Conservation (phyloP, 192 early-diverging fungal genomes). For the Helicostylum pulchrum region DNA sequence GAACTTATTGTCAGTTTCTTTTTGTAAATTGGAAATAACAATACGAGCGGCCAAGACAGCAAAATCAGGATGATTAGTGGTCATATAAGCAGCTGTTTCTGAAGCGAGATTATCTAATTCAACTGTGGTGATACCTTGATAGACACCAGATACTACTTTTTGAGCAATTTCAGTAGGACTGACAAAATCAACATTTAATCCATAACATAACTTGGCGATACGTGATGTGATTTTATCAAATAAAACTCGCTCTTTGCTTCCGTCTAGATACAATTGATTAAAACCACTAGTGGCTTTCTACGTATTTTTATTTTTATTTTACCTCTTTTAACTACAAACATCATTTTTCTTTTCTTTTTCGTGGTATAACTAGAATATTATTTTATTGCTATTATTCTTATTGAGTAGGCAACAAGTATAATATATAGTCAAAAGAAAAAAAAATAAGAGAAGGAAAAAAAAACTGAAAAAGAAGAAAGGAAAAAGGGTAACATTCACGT, state of each 20-base stretch:
- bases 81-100: constrained; percentile 87
- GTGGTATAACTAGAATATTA: not conserved
- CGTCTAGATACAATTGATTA: constrained; percentile 44
- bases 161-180: constrained; percentile 87
- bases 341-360: constrained; percentile 10
- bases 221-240: constrained; percentile 95
- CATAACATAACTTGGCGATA: constrained; percentile 92
- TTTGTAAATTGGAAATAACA: constrained; percentile 91
- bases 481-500: constrained; percentile 6
- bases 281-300: not conserved
- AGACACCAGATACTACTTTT: constrained; percentile 94
- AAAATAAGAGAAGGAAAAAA: not conserved
- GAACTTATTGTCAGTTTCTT: constrained; percentile 77
- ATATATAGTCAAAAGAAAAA: not conserved
- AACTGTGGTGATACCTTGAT: constrained; percentile 94
- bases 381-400: too few relatives aligned
- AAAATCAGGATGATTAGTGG: constrained; percentile 94
- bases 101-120: constrained; percentile 97
- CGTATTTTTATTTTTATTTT: constrained; percentile 1
- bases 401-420: too few relatives aligned
- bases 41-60: constrained; percentile 94
- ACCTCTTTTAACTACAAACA: constrained; percentile 47
- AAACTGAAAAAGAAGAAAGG: not conserved
- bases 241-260: constrained; percentile 72
- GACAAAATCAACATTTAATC: constrained; percentile 88